Percentiles rank a stretch among this genome's conserved stretches.
Evolutionary conservation across 2,329 filamentous ascomycete species (phyloP).

Genomic region (Cordyceps fumosorosea): DNA sequence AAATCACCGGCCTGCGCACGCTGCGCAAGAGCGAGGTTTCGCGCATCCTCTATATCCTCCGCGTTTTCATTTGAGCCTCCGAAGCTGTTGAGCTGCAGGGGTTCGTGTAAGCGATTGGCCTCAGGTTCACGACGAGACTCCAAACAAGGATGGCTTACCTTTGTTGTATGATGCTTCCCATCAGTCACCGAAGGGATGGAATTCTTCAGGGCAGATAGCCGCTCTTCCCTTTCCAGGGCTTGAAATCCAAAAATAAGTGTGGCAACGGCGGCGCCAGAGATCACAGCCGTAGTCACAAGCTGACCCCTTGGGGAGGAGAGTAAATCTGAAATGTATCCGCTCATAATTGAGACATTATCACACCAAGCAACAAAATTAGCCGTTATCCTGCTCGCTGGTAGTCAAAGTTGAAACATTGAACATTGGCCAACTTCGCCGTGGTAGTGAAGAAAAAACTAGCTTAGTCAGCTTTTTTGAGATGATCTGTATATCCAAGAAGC

Average conservation of each 20-base stretch:
- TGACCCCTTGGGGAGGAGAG: conserved; percentile 47
- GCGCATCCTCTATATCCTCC: conserved; percentile 54
- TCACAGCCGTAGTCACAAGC: conserved; percentile 63
- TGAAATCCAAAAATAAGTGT: conserved; percentile 58
- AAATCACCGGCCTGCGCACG: conserved; percentile 58
- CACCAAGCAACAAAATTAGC: not conserved
- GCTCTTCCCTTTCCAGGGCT: conserved; percentile 47
- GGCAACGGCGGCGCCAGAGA: conserved; percentile 55
- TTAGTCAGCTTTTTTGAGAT: conserved; percentile 14
- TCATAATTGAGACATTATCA: conserved; percentile 27
- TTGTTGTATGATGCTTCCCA: conserved; percentile 17
- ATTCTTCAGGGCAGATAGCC: conserved; percentile 50
- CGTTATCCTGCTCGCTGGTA: not conserved
- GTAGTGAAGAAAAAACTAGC: conserved; percentile 3
- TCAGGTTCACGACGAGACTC: not conserved
- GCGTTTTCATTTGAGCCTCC: conserved; percentile 44
- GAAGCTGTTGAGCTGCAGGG: conserved; percentile 51
- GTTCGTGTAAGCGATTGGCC: conserved; percentile 18
- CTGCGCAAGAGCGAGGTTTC: conserved; percentile 51
- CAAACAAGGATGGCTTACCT: conserved; percentile 13
- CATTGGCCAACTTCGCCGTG: not conserved
- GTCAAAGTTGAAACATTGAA: not conserved
- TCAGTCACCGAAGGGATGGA: conserved; percentile 42
- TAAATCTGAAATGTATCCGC: conserved; percentile 38
- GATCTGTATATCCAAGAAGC: not conserved